Evolutionary conservation across 176 grass and related monocot genomes (phyloP).

Genomic region (Oryza nivara): DNA sequence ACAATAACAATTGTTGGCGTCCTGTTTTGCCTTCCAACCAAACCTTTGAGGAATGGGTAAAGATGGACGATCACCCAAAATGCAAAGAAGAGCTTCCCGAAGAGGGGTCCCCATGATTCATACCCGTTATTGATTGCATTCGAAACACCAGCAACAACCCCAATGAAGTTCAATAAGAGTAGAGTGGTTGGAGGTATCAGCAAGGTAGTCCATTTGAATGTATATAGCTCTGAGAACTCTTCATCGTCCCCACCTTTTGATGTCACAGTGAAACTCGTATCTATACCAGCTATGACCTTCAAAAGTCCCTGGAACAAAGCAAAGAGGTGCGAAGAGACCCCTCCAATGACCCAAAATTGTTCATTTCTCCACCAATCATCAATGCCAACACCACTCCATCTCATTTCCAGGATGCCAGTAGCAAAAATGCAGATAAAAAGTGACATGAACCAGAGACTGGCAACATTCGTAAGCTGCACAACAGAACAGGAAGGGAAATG

Average conservation of each 20-base stretch:
- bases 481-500: background rate
- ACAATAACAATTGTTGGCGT: background rate
- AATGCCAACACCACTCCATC: background rate
- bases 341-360: background rate
- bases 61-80: background rate
- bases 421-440: slow-evolving; percentile 6
- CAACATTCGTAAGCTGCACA: background rate
- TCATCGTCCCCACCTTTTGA: background rate
- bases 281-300: slow-evolving; percentile 5
- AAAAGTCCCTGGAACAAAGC: background rate
- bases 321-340: background rate
- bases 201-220: background rate
- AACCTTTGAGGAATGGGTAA: background rate
- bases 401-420: slow-evolving; percentile 8
- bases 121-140: background rate
- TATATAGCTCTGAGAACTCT: background rate
- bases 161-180: slow-evolving; percentile 6
- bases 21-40: slow-evolving; percentile 7
- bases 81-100: background rate
- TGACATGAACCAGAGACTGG: background rate
- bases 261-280: slow-evolving; percentile 1
- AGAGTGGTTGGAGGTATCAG: slow-evolving; percentile 8
- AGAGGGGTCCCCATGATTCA: slow-evolving; percentile 7
- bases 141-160: background rate
- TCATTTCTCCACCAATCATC: slow-evolving; percentile 8